phyloP scores from a whole-genome alignment of 116 monocot species.

The Iris pallida region DNA sequence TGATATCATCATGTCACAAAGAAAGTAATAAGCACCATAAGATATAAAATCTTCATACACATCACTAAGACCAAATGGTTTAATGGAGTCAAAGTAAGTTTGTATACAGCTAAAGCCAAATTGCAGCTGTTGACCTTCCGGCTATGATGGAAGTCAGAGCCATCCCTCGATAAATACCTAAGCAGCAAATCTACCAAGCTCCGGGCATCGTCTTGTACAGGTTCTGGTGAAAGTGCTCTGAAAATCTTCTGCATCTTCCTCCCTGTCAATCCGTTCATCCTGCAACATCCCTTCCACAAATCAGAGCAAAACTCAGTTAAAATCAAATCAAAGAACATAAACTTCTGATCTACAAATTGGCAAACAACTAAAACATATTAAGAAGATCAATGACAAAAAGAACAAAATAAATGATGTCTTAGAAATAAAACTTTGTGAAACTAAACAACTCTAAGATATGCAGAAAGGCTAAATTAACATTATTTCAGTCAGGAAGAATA shows the following conservation, averaged over 20 bases:
- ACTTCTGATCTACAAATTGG: background rate
- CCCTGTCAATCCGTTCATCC: constrained; percentile 93
- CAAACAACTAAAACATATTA: background rate
- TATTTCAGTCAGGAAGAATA: too few species aligned
- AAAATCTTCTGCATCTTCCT: constrained; percentile 81
- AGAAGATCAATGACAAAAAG: background rate
- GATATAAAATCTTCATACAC: too few species aligned
- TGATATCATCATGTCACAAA: too few species aligned
- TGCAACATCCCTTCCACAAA: constrained; percentile 24
- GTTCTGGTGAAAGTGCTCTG: constrained; percentile 55
- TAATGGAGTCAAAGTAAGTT: background rate
- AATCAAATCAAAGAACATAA: background rate
- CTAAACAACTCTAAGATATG: too few species aligned
- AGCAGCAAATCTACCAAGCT: constrained; percentile 90
- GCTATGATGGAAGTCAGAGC: constrained; percentile 67
- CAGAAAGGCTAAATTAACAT: too few species aligned
- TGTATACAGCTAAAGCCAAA: background rate
- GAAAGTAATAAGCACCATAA: too few species aligned
- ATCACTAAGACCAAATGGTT: background rate
- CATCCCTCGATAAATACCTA: constrained; percentile 83
- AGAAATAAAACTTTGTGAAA: too few species aligned
- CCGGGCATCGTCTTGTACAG: constrained; percentile 48
- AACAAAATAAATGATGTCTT: too few species aligned
- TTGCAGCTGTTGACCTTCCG: constrained; percentile 54
- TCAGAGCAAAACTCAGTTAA: constrained; percentile 21